A percentile compares a stretch with the other conserved stretches of the same genome.
Evolutionary conservation across 2,329 filamentous ascomycete genomes (phyloP).

Genomic region (Phaeoacremonium minimum): DNA sequence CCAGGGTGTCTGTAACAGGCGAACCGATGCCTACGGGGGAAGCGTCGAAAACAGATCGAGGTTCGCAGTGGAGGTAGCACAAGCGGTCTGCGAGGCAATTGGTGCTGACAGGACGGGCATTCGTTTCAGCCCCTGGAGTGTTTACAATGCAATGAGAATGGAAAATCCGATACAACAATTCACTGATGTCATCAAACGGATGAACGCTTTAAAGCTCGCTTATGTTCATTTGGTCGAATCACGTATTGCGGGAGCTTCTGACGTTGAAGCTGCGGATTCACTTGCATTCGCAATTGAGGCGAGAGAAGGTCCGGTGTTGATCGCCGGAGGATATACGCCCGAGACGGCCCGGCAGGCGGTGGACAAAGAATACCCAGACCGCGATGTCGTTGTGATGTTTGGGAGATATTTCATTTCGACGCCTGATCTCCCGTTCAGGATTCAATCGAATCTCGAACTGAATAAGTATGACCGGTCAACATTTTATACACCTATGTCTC

Average conservation of each 20-base stretch:
- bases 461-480: conserved; percentile 26
- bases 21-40: too few relatives aligned
- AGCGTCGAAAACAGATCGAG: too few relatives aligned
- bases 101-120: conserved; percentile 1
- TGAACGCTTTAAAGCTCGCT: background rate
- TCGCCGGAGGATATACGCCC: conserved; percentile 2
- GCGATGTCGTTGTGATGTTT: conserved; percentile 17
- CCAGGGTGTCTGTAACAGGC: too few relatives aligned
- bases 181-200: background rate
- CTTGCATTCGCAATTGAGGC: conserved; percentile 3
- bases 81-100: conserved; percentile 31
- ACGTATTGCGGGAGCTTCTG: background rate
- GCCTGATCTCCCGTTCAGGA: conserved; percentile 36
- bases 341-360: background rate
- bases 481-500: conserved; percentile 28
- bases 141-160: conserved; percentile 34
- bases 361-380: conserved; percentile 1
- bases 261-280: conserved; percentile 7
- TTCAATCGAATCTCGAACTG: conserved; percentile 29
- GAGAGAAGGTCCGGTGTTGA: conserved; percentile 13
- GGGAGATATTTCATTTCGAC: conserved; percentile 37
- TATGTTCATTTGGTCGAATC: conserved; percentile 5
- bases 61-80: conserved; percentile 47
- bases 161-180: conserved; percentile 3
- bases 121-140: conserved; percentile 2